phyloP scores from a whole-genome alignment of 139 green algal species.

The Chlorella sorokiniana region DNA sequence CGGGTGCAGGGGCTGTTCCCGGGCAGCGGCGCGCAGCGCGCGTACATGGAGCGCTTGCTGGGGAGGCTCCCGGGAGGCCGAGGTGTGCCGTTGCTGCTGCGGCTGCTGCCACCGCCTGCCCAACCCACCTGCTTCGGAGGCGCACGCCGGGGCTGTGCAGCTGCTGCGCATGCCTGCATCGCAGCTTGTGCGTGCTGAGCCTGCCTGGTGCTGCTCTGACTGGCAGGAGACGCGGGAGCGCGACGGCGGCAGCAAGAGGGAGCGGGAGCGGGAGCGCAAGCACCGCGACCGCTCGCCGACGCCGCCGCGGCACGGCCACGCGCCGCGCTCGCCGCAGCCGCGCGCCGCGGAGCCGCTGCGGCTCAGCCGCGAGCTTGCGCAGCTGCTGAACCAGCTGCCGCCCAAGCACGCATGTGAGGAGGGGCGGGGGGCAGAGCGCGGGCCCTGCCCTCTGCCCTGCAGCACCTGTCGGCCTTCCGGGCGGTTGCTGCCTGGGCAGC shows the following conservation, averaged over 20 bases:
- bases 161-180: no score
- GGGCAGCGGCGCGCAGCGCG: conserved; percentile 28
- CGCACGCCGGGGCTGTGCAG: no score
- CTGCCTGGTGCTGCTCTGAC: no score
- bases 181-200: no score
- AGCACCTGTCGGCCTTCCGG: background rate
- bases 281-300: background rate
- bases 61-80: conserved; percentile 31
- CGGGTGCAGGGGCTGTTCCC: conserved; percentile 50
- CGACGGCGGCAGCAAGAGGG: background rate
- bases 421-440: no score
- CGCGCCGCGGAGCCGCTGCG: conserved; percentile 25
- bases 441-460: no score
- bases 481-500: no score
- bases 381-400: conserved; percentile 62
- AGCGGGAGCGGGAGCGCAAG: background rate
- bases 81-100: background rate
- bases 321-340: background rate
- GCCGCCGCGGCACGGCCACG: conserved; percentile 3
- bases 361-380: conserved; percentile 56
- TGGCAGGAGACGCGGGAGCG: no score
- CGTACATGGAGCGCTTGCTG: conserved; percentile 52
- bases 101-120: no score
- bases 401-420: conserved; percentile 33
- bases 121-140: no score